Base-by-base conservation (phyloP, 225 moss, liverwort and hornwort species). In the Asterella californica region DNA sequence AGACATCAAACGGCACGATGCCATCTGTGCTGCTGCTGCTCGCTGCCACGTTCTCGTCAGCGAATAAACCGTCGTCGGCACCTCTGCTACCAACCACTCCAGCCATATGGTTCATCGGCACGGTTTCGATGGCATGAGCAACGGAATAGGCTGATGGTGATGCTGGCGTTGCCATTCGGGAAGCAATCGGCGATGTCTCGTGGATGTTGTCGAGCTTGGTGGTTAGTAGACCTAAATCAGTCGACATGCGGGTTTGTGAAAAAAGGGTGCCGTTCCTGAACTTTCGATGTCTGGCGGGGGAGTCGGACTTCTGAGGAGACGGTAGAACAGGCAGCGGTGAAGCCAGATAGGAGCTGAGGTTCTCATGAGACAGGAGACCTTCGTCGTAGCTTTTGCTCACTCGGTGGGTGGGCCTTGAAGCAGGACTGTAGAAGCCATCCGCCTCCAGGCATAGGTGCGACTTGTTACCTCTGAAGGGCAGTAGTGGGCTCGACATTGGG, bases 41-140 rank as follows among this genome's bases (percentile, higher is more conserved):
- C 37, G 80, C 89, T n/a, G 81, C 48, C 15, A 78, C 76, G 78
- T 95, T 93, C 80, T 95, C 95, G 73, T 95, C 89, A 11, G 85
- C 91, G 24, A 86, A 90, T 1, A 76, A 42, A 7, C 33, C 38
- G 63, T 75, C 49, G 48, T 47, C 49, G 10, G 17, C 21, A 15
- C 37, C 25, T 47, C 3, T 70, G n/a, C 1, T 83, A 59, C 85
- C 89, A 24, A 85, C 55, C 49, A 82, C 81, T 81, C 32, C 30
- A 18, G 75, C 15, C 17, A 74, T 11, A 29, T 15, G 32, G 76
- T 36, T 59, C 12, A 21, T 2, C 27, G 37, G 76, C 42, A 27
- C 62, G n/a, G 5, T 62, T 61, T 76, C 76, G 15, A 25, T 61
- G 60, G 38, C 76, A 60, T 60, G 25, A 25, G 24, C 25, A 21